These are phyloP conservation scores for Naganishia onofrii DNA, from an alignment of 768 basidiomycete genomes.

Conservation along the genomic window DNA sequence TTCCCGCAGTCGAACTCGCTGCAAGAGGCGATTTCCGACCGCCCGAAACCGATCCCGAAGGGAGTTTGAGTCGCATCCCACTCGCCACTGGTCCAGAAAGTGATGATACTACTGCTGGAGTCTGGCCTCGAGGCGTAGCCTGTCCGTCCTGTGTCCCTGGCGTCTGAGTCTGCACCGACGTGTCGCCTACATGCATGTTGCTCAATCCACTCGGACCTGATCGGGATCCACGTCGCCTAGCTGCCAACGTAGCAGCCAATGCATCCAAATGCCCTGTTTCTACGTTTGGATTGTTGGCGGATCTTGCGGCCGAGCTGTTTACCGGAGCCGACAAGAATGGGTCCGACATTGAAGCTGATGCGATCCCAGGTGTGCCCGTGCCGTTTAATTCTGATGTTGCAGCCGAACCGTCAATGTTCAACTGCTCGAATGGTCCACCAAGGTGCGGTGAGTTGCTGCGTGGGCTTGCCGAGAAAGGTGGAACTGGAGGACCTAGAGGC, in stretches of 20 bases:
- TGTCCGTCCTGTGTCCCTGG: not conserved
- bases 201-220: constrained; percentile 23
- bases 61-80: constrained; percentile 34
- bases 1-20: constrained; percentile 1
- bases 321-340: constrained; percentile 23
- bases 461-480: not conserved
- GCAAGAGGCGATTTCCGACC: constrained; percentile 27
- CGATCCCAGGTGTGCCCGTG: constrained; percentile 19
- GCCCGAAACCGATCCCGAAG: constrained; percentile 26
- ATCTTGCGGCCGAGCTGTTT: not conserved
- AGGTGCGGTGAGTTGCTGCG: constrained; percentile 44
- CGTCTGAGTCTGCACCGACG: not conserved
- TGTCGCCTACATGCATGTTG: not conserved
- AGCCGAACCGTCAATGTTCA: constrained; percentile 44
- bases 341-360: constrained; percentile 7
- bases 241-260: constrained; percentile 26
- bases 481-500: constrained; percentile 20
- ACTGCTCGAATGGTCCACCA: constrained; percentile 48
- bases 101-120: not conserved
- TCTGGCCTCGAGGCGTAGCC: constrained; percentile 1
- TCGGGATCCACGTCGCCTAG: constrained; percentile 14
- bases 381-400: constrained; percentile 15
- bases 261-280: not conserved
- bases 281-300: not conserved
- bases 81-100: constrained; percentile 27